phyloP scores from a whole-genome alignment of 2,329 filamentous ascomycete species.

The Leptographium procerum region DNA sequence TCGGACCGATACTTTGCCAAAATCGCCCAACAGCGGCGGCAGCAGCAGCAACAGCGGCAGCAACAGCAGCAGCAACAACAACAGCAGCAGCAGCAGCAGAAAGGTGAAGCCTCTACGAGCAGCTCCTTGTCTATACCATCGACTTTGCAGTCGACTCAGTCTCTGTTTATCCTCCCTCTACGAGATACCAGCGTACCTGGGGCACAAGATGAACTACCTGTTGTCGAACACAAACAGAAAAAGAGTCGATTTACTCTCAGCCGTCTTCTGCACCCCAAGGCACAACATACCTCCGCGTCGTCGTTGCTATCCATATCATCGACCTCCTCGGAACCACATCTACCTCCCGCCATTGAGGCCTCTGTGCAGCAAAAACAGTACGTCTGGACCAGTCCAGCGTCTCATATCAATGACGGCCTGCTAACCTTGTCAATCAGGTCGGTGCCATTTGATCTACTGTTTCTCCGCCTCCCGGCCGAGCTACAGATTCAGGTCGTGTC shows the following conservation, averaged over 20 bases:
- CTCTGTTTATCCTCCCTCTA: slow-evolving; percentile 40
- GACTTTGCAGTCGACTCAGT: slow-evolving; percentile 13
- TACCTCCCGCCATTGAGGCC: slow-evolving; percentile 2
- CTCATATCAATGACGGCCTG: background rate
- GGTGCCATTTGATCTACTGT: slow-evolving; percentile 41
- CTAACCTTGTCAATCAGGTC: slow-evolving; percentile 19
- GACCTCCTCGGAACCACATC: background rate
- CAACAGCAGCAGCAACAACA: slow-evolving; percentile 23
- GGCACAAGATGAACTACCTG: slow-evolving; percentile 17
- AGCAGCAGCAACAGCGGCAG: slow-evolving; percentile 28
- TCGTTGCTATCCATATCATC: background rate
- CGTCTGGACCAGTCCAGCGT: too few relatives aligned
- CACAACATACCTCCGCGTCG: background rate
- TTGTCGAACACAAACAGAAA: slow-evolving; percentile 26
- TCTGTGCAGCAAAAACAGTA: slow-evolving; percentile 22
- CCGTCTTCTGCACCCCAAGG: slow-evolving; percentile 10
- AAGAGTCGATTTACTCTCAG: slow-evolving; percentile 19
- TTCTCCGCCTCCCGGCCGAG: slow-evolving; percentile 47
- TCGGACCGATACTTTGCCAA: slow-evolving; percentile 55
- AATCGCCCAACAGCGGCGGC: slow-evolving; percentile 39
- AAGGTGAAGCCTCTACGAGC: background rate
- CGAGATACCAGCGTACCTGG: slow-evolving; percentile 24
- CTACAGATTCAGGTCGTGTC: slow-evolving; percentile 52
- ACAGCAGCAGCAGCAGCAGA: slow-evolving; percentile 21
- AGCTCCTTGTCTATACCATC: slow-evolving; percentile 11